Conservation (phyloP, 2,329 filamentous ascomycete genomes). For the Beauveria medogensis region DNA sequence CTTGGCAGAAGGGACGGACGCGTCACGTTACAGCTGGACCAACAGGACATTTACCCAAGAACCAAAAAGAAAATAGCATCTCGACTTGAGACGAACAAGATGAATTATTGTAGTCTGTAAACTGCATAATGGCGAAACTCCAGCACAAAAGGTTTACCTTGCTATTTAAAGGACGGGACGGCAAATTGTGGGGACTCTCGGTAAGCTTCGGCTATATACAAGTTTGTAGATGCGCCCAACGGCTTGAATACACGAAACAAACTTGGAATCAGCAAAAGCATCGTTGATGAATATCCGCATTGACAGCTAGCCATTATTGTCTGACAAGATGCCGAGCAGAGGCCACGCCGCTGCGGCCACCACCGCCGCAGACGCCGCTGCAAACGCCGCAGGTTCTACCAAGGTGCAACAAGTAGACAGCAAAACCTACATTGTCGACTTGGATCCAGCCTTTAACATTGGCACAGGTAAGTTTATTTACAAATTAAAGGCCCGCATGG, state of each 20-base stretch:
- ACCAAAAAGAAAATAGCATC: no score
- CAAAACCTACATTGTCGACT: slow-evolving; percentile 3
- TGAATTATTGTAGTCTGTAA: not conserved
- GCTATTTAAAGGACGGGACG: not conserved
- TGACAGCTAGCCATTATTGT: not conserved
- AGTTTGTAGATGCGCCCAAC: no score
- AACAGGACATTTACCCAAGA: no score
- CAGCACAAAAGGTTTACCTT: no score
- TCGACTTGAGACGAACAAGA: no score
- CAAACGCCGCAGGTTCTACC: not conserved
- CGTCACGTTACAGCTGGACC: not conserved
- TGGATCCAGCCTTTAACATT: slow-evolving; percentile 10
- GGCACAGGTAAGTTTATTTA: slow-evolving; percentile 3
- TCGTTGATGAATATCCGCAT: not conserved
- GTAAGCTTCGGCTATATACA: not conserved
- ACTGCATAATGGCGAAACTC: not conserved
- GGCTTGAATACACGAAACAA: no score
- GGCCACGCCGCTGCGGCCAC: not conserved
- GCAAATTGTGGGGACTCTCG: not conserved
- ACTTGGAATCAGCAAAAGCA: not conserved
- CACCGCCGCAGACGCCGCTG: not conserved
- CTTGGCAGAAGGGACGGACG: not conserved
- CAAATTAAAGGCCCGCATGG: no score
- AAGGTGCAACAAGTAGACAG: not conserved
- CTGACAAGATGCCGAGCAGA: not conserved